Base-by-base conservation (phyloP, 257 asterid genomes). In the Primulina eburnea region DNA sequence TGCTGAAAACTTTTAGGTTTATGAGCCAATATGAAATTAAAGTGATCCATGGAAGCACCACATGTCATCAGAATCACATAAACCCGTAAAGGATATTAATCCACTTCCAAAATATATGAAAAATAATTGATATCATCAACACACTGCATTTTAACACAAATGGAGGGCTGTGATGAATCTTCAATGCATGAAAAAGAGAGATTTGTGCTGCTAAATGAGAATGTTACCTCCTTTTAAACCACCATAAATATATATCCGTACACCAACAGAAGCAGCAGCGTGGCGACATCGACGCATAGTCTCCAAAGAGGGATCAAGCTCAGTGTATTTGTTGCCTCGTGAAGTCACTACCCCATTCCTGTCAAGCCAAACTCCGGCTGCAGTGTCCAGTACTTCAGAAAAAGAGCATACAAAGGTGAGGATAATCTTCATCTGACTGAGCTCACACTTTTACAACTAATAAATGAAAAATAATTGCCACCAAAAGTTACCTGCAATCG, bases 331-430 rank as follows among this genome's bases (percentile, higher is more conserved):
- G 80, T 76, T 83, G 73, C 83, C 81, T 73, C 88, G 80, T 73
- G 97, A 62, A 62, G 98, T 89, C 81, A 91, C 99, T 76, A 89
- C 73, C 68, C 98, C 99, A 40, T 91, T 82, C 74, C 83, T 87
- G 76, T 94, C 97, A 28, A 92, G 86, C 99, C 99, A 94, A 80
- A 94, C 99, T 76, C 99, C 99, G 65, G 96, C 99, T 60, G 99
- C 97, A 72, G 99, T 94, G 79, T 94, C 99, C 88, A 94, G 81
- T 24, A 94, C 99, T 94, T 75, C 50, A 72, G 76, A 70, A 77
- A 47, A 62, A 72, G 11, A 0, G 68, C 52, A 60, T 70, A 73
- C 57, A 76, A 75, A 55, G 75, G n/a, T 17, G 30, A 21, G 37
- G 68, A 61, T 74, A 64, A 16, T 64, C 10, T 34, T 59, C 70